These are phyloP conservation scores for Aspergillus eucalypticola DNA, from an alignment of 2,329 filamentous ascomycete genomes.

Conservation along the genomic window DNA sequence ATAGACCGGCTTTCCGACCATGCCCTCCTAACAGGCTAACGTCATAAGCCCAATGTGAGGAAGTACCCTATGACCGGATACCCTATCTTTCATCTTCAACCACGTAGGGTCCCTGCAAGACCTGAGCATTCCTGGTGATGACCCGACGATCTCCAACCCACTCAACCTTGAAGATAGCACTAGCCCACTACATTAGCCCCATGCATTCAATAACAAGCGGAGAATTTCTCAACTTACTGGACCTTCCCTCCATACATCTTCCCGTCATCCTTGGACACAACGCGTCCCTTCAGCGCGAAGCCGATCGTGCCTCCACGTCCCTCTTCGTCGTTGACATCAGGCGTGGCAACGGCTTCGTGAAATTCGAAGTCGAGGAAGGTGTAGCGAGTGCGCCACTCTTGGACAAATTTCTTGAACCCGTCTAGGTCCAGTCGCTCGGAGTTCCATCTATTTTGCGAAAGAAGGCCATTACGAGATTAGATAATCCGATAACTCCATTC, in stretches of 20 bases:
- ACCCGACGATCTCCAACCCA: background rate
- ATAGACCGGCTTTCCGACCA: no score
- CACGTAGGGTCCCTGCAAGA: background rate
- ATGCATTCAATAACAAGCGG: background rate
- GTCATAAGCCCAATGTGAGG: no score
- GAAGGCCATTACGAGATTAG: background rate
- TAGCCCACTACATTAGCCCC: background rate
- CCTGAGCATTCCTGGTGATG: background rate
- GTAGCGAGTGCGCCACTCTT: background rate
- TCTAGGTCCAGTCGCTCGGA: background rate
- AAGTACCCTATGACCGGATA: no score
- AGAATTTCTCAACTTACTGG: background rate
- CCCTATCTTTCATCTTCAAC: background rate
- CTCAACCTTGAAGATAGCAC: background rate
- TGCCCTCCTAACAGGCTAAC: no score
- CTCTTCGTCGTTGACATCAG: background rate
- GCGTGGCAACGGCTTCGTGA: background rate
- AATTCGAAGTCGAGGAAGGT: background rate
- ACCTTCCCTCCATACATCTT: background rate
- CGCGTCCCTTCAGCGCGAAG: background rate
- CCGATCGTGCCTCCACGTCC: background rate
- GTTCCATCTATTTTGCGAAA: background rate
- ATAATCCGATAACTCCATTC: no score
- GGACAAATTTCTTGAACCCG: background rate
- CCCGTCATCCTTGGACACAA: background rate